phyloP scores from a whole-genome alignment of 805 yeast genomes.

The Yamadazyma kitorensis region DNA sequence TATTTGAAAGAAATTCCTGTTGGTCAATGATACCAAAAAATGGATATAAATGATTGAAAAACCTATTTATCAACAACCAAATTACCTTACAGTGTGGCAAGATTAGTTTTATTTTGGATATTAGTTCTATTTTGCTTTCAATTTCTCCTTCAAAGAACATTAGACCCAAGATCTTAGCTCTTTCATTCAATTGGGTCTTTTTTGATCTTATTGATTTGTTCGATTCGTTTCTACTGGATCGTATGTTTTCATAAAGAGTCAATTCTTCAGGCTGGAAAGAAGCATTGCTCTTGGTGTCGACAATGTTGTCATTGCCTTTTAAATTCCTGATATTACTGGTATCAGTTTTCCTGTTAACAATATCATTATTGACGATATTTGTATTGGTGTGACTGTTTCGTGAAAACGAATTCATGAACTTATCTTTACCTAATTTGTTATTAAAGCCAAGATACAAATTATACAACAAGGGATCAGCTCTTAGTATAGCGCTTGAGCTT shows the following conservation, averaged over 20 bases:
- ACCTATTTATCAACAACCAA: slow-evolving; percentile 55
- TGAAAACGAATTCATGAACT: slow-evolving; percentile 2
- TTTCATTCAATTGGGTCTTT: slow-evolving; percentile 12
- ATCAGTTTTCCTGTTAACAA: no score
- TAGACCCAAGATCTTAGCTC: slow-evolving; percentile 10
- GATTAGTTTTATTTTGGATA: slow-evolving; percentile 4
- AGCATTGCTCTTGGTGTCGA: not conserved
- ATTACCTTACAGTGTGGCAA: slow-evolving; percentile 55
- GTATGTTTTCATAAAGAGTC: slow-evolving; percentile 1
- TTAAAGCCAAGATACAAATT: slow-evolving; percentile 5
- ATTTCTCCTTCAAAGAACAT: slow-evolving; percentile 8
- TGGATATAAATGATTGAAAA: slow-evolving; percentile 57
- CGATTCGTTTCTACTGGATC: slow-evolving; percentile 1
- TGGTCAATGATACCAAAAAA: slow-evolving; percentile 68
- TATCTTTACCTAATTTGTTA: slow-evolving; percentile 4
- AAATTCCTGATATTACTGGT: no score
- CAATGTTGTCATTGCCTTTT: not conserved
- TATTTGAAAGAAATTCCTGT: slow-evolving; percentile 33
- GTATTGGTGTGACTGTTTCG: no score
- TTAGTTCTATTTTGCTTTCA: slow-evolving; percentile 5
- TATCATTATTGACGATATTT: no score
- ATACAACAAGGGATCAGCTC: slow-evolving; percentile 9
- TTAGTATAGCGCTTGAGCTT: slow-evolving; percentile 1
- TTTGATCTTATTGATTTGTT: slow-evolving; percentile 3
- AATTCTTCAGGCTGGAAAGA: slow-evolving; percentile 1